phyloP scores from a whole-genome alignment of 805 yeast genomes.

The Maudiozyma bulderi region DNA sequence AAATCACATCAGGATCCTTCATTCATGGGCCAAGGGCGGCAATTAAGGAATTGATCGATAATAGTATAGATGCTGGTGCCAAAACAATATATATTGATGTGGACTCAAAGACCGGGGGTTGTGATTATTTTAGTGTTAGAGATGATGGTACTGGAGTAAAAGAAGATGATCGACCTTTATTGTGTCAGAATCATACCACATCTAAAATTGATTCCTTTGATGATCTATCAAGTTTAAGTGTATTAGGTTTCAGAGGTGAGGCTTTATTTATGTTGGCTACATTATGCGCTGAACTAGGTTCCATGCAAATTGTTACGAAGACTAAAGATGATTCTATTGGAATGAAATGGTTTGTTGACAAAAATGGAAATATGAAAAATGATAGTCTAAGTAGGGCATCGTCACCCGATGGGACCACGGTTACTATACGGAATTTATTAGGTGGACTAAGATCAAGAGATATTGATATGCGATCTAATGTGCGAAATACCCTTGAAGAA shows the following conservation, averaged over 20 bases:
- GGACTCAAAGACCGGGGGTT: conserved; percentile 33
- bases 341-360: conserved; percentile 30
- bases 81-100: conserved; percentile 30
- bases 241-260: conserved; percentile 44
- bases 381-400: conserved; percentile 17
- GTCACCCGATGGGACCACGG: conserved; percentile 30
- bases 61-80: conserved; percentile 32
- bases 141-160: conserved; percentile 37
- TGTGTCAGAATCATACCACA: conserved; percentile 35
- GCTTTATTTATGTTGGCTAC: conserved; percentile 35
- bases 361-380: conserved; percentile 19
- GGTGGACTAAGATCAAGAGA: conserved; percentile 28
- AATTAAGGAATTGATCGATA: conserved; percentile 35
- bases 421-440: conserved; percentile 28
- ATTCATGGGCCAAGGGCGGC: conserved; percentile 30
- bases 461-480: conserved; percentile 22
- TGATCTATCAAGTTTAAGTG: conserved; percentile 24
- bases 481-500: conserved; percentile 17
- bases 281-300: conserved; percentile 16
- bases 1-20: conserved; percentile 23
- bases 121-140: conserved; percentile 23
- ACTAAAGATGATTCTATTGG: conserved; percentile 26
- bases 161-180: conserved; percentile 21
- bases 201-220: conserved; percentile 30
- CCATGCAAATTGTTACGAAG: conserved; percentile 27